Conservation (phyloP, 2,329 filamentous ascomycete species). For the Lithohypha guttulata region DNA sequence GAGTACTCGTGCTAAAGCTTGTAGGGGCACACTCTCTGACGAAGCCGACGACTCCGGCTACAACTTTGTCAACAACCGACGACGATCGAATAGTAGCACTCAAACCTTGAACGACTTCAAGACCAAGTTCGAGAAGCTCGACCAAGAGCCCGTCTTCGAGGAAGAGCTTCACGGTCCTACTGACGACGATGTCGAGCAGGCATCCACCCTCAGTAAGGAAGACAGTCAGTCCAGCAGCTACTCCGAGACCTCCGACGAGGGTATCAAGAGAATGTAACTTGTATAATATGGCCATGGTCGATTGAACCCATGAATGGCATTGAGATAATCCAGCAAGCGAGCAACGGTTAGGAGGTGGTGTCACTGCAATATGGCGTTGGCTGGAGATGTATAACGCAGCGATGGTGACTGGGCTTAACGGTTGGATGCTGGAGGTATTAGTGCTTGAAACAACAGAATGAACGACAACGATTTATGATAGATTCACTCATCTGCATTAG, state of each 20-base stretch:
- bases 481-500: not conserved
- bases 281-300: conserved; percentile 3
- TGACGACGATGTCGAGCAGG: conserved; percentile 44
- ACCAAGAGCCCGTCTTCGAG: conserved; percentile 84
- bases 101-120: conserved; percentile 70
- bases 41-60: conserved; percentile 78
- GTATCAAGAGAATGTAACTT: conserved; percentile 35
- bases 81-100: conserved; percentile 82
- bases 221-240: conserved; percentile 45
- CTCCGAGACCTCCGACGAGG: conserved; percentile 47
- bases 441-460: no score
- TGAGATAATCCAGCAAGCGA: no score
- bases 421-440: no score
- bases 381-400: no score
- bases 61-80: conserved; percentile 73
- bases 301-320: not conserved
- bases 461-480: no score
- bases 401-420: no score
- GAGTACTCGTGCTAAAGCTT: not conserved
- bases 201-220: conserved; percentile 34
- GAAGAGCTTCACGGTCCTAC: conserved; percentile 65
- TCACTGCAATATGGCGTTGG: conserved; percentile 4
- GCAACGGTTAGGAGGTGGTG: no score
- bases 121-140: conserved; percentile 91
- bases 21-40: conserved; percentile 71